Percentiles rank a stretch among this genome's conserved stretches.
These are phyloP conservation scores for Moringa oleifera DNA, from an alignment of 345 rosid species.

Conservation along the genomic window DNA sequence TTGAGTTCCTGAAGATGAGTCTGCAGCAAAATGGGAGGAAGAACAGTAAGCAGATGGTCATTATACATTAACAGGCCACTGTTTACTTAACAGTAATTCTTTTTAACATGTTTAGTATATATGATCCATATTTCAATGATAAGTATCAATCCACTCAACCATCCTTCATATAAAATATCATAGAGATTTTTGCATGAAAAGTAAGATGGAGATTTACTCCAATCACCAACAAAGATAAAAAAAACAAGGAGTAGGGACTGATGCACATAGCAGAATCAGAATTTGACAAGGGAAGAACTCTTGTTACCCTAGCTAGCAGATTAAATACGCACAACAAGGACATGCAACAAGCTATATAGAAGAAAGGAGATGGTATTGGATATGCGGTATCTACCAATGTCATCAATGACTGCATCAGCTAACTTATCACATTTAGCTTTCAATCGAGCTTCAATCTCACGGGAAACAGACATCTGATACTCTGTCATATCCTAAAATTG, in stretches of 20 bases:
- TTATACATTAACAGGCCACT: neutral
- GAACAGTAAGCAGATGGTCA: neutral
- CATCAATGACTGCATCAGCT: slow-evolving; percentile 85
- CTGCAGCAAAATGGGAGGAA: slow-evolving; percentile 31
- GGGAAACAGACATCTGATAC: slow-evolving; percentile 72
- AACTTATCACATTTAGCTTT: slow-evolving; percentile 84
- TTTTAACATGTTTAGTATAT: neutral
- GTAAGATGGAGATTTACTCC: neutral
- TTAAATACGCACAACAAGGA: slow-evolving; percentile 3
- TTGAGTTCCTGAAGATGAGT: slow-evolving; percentile 62
- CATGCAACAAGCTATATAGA: neutral
- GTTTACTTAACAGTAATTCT: neutral
- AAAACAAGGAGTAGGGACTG: neutral
- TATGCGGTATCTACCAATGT: slow-evolving; percentile 60
- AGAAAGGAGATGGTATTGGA: neutral
- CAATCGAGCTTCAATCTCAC: slow-evolving; percentile 78
- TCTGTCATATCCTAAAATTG: slow-evolving; percentile 73
- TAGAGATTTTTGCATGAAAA: neutral
- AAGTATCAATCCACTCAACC: neutral
- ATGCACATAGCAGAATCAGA: neutral
- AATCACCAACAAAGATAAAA: too few species aligned
- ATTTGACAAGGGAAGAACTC: neutral
- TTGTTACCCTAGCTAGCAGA: neutral
- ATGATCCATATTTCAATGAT: neutral
- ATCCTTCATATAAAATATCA: neutral